Conservation (phyloP, 1,139 yeast genomes). For the Zhuliangozyma parablackwelliae region DNA sequence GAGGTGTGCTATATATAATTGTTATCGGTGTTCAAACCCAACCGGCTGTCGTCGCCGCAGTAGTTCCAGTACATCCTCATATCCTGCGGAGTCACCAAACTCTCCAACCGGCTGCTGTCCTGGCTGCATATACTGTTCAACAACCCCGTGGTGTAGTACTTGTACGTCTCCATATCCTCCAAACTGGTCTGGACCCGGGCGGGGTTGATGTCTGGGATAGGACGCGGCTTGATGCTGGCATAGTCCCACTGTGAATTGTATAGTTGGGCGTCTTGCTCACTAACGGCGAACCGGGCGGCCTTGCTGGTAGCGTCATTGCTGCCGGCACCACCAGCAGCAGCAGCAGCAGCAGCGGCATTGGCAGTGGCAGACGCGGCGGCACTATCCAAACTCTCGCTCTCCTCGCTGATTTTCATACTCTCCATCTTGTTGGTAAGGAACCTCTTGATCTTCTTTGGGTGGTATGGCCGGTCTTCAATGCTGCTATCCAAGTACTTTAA, state of each 20-base stretch:
- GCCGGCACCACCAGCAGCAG: conserved; percentile 2
- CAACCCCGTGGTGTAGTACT: conserved; percentile 11
- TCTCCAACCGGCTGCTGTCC: neutral
- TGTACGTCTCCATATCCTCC: conserved; percentile 15
- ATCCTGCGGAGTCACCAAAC: conserved; percentile 12
- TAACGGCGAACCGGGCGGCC: conserved; percentile 1
- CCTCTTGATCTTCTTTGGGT: conserved; percentile 24
- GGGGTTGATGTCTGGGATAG: conserved; percentile 4
- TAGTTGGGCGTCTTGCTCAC: conserved; percentile 7
- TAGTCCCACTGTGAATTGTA: conserved; percentile 12
- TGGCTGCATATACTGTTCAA: neutral
- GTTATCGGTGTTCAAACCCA: conserved; percentile 8
- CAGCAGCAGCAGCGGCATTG: neutral
- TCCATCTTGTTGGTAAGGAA: conserved; percentile 32
- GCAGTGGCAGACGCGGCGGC: too few relatives aligned
- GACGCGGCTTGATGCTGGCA: conserved; percentile 1
- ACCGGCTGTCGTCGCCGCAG: conserved; percentile 14
- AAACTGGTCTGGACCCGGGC: conserved; percentile 8
- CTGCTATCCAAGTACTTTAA: conserved; percentile 8
- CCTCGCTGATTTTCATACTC: conserved; percentile 9
- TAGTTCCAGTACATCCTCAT: conserved; percentile 20
- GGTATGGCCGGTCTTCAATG: conserved; percentile 3
- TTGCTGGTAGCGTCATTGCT: neutral
- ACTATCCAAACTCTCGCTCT: conserved; percentile 1
- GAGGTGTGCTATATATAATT: too few relatives aligned